phyloP scores from a whole-genome alignment of 345 rosid species.

The Euphorbia tirucalli region DNA sequence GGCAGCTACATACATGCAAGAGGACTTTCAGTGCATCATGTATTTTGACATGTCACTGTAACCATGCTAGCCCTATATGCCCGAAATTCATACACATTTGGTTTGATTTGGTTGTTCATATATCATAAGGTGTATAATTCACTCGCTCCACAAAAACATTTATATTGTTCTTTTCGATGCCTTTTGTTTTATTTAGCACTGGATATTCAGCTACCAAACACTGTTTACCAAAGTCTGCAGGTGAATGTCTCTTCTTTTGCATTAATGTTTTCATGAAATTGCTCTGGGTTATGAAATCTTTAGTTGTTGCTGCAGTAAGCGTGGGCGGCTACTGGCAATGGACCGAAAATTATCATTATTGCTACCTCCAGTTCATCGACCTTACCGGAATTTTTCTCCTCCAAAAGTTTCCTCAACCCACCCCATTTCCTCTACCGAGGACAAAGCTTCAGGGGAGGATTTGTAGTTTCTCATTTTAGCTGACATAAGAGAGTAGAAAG shows the following conservation, averaged over 20 bases:
- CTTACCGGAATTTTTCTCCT: constrained; percentile 19
- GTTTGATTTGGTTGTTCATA: background rate
- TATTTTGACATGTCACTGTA: constrained; percentile 32
- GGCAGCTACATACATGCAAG: constrained; percentile 82
- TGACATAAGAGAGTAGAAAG: too few relatives aligned
- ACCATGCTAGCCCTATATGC: constrained; percentile 4
- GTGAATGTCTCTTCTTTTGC: constrained; percentile 30
- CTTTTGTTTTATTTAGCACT: constrained; percentile 45
- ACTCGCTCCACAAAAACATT: background rate
- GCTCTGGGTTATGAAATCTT: constrained; percentile 4
- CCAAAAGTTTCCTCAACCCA: constrained; percentile 9
- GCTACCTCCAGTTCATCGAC: constrained; percentile 31
- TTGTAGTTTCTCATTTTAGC: constrained; percentile 3
- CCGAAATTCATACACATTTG: background rate
- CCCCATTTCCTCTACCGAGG: constrained; percentile 14
- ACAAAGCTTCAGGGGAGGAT: constrained; percentile 15
- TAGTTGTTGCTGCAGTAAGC: constrained; percentile 50
- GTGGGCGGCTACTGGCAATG: constrained; percentile 67
- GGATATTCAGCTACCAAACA: constrained; percentile 82
- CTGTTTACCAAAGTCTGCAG: constrained; percentile 69
- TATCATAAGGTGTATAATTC: background rate
- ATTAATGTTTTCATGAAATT: constrained; percentile 9
- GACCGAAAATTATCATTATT: constrained; percentile 50
- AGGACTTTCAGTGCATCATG: constrained; percentile 67
- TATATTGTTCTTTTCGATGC: background rate